A percentile compares a stretch with the other conserved stretches of the same genome.
phyloP scores from a whole-genome alignment of 2,329 filamentous ascomycete species.

The Cladosporium sp. region DNA sequence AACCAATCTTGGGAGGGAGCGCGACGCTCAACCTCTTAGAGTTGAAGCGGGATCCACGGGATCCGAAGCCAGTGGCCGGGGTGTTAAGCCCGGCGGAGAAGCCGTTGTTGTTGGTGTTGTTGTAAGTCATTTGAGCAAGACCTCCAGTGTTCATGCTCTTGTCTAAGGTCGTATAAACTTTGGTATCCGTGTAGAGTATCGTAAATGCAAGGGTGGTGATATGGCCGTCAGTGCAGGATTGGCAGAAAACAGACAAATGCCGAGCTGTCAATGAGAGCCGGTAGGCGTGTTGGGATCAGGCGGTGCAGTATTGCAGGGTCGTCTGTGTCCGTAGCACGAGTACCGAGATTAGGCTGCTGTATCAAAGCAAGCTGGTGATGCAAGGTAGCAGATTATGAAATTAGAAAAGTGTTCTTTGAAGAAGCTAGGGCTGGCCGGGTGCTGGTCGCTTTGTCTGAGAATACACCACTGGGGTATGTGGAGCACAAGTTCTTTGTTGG shows the following conservation, averaged over 20 bases:
- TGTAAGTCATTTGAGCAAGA: constrained; percentile 99
- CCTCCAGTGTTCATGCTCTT: constrained; percentile 87
- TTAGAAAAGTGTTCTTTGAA: constrained; percentile 13
- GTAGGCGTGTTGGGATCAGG: constrained; percentile 4
- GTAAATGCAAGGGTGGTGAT: constrained; percentile 10
- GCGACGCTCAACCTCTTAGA: constrained; percentile 85
- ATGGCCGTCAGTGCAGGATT: constrained; percentile 4
- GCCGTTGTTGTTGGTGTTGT: constrained; percentile 46
- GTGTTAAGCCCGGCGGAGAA: constrained; percentile 71
- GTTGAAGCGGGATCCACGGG: constrained; percentile 71
- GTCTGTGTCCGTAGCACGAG: constrained; percentile 13
- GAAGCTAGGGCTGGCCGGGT: constrained; percentile 9
- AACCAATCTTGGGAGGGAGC: constrained; percentile 63
- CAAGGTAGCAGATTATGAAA: constrained; percentile 14
- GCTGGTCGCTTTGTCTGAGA: constrained; percentile 8
- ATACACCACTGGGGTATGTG: constrained; percentile 9
- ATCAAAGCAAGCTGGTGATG: constrained; percentile 25
- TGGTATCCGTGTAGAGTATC: constrained; percentile 13
- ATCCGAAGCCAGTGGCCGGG: constrained; percentile 63
- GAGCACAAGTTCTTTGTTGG: constrained; percentile 9
- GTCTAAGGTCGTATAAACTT: constrained; percentile 18
- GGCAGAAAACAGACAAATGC: constrained; percentile 8
- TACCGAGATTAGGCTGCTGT: constrained; percentile 28
- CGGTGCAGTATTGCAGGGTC: constrained; percentile 17
- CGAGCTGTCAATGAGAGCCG: constrained; percentile 19